Percentiles rank a stretch among this genome's conserved stretches.
Evolutionary conservation across 2,329 filamentous ascomycete species (phyloP).

Genomic region (Biscogniauxia marginata): DNA sequence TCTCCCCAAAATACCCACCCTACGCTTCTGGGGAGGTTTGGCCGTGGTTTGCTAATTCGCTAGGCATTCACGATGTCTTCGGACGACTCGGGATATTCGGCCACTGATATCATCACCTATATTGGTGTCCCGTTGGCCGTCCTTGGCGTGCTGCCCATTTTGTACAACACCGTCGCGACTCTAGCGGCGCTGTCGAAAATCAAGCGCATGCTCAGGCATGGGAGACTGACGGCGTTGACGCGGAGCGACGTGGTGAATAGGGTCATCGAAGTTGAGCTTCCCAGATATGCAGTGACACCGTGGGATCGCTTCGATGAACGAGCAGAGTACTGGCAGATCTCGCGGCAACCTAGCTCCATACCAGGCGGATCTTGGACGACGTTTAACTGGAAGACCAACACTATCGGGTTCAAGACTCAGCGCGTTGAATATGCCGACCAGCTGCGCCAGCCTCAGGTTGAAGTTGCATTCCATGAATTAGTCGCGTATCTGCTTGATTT

Average conservation of each 20-base stretch:
- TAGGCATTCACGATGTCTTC: too few relatives aligned
- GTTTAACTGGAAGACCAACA: conserved; percentile 64
- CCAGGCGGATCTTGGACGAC: conserved; percentile 64
- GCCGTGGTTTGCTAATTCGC: conserved; percentile 1
- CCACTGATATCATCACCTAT: conserved; percentile 54
- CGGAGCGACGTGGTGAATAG: conserved; percentile 64
- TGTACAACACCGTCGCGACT: conserved; percentile 63
- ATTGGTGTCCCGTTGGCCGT: conserved; percentile 58
- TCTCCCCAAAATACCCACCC: too few relatives aligned
- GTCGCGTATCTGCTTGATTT: conserved; percentile 62
- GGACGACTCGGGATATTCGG: conserved; percentile 27
- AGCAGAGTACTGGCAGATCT: conserved; percentile 58
- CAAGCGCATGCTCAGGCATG: conserved; percentile 55
- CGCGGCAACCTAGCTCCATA: conserved; percentile 49
- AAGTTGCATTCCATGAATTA: conserved; percentile 57
- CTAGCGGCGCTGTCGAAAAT: conserved; percentile 60
- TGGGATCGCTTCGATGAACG: conserved; percentile 53
- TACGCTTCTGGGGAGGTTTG: too few relatives aligned
- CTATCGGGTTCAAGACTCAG: conserved; percentile 61
- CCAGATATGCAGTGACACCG: conserved; percentile 62
- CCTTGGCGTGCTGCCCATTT: conserved; percentile 60
- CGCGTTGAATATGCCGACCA: conserved; percentile 61
- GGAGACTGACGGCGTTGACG: conserved; percentile 58
- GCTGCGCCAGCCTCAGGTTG: conserved; percentile 52
- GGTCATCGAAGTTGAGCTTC: conserved; percentile 65